phyloP scores from a whole-genome alignment of 2,329 filamentous ascomycete species.

The Blastomyces emzantsi region DNA sequence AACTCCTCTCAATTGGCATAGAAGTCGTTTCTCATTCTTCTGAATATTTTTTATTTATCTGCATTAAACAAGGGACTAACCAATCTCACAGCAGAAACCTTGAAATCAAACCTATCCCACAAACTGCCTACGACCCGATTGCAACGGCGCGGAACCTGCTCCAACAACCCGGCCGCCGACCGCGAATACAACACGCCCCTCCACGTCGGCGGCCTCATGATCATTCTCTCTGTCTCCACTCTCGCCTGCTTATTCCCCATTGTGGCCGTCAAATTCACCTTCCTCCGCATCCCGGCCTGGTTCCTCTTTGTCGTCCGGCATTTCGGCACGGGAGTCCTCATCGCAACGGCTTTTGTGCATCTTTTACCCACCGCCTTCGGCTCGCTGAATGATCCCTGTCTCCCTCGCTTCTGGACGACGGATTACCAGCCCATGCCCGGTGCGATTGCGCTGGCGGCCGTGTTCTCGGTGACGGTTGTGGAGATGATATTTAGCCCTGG shows the following conservation, averaged over 20 bases:
- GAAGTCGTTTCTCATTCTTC: neutral
- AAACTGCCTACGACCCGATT: neutral
- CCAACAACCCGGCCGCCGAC: slow-evolving; percentile 20
- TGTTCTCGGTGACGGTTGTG: slow-evolving; percentile 43
- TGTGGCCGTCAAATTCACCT: slow-evolving; percentile 51
- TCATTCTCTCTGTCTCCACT: slow-evolving; percentile 48
- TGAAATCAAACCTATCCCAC: neutral
- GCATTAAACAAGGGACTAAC: neutral
- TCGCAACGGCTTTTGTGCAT: slow-evolving; percentile 79
- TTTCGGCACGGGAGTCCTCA: slow-evolving; percentile 75
- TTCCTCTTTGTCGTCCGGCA: slow-evolving; percentile 62
- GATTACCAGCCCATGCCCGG: slow-evolving; percentile 42
- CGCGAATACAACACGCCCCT: slow-evolving; percentile 51
- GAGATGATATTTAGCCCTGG: slow-evolving; percentile 47
- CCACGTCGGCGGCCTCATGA: slow-evolving; percentile 55
- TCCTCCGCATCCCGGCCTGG: slow-evolving; percentile 48
- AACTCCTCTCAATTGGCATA: neutral
- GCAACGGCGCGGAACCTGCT: slow-evolving; percentile 20
- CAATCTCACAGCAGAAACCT: neutral
- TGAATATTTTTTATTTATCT: neutral
- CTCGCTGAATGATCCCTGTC: slow-evolving; percentile 57
- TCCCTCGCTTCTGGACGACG: slow-evolving; percentile 38
- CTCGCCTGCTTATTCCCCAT: slow-evolving; percentile 59
- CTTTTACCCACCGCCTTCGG: slow-evolving; percentile 59
- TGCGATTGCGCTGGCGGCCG: slow-evolving; percentile 38